Evolutionary conservation across 1,139 yeast species (phyloP), one percentile per base, ranked within the genome.

Genomic region (Taphrina communis): DNA sequence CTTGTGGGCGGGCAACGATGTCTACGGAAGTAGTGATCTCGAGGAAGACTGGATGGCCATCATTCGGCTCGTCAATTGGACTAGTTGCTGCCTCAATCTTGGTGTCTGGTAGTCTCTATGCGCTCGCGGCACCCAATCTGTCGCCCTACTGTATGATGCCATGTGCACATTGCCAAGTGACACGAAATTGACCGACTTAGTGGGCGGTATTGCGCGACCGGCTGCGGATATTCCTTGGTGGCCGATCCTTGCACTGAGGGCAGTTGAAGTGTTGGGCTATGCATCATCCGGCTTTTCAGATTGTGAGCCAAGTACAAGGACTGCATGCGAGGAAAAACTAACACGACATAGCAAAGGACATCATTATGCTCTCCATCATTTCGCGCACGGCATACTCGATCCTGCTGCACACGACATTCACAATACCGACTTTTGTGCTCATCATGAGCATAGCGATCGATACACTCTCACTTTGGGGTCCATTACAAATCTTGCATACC

Each of bases 151-250:
- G 62, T 58, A 25, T 7, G 39, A 14, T 4, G 4, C 31, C 31
- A 25, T 25, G 31, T 17, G 4, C 31, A 21, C 35, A 14, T 3
- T 3, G 8, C 31, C 21, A 38, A 11, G 42, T 7, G 25, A 12
- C 59, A 2, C 31, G 59, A 55, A 55, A 3, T 4, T 17, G 48
- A 25, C 7, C 17, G 60, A 38, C 44, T 38, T 52, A 61, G 66
- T 61, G 36, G 66, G 41, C 8, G 57, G 50, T 12, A 41, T 61
- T 25, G 52, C 48, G 36, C 9, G 66, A 38, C 66, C 66, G 19
- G 38, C 50, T 17, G 57, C 48, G 14, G 58, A 50, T 14, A 51
- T 60, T 12, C 56, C 65, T 11, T 60, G 56, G 56, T 35, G 44
- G 65, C 19, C 56, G 12, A 50, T 50, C 9, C 36, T 50, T 8